Conservation (phyloP, 2,329 filamentous ascomycete species). For the Botrytis elliptica region DNA sequence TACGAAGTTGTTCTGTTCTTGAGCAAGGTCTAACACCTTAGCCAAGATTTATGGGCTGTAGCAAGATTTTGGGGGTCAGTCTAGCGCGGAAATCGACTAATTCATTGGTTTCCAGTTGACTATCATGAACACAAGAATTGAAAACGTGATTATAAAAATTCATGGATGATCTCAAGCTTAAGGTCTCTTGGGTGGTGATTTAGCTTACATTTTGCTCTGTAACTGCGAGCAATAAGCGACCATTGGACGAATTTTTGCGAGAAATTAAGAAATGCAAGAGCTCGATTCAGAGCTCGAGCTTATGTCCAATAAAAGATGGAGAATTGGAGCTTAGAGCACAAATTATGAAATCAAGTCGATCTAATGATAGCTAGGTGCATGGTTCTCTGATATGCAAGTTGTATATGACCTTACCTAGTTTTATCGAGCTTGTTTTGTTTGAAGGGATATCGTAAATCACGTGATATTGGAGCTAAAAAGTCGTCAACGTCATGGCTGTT, state of each 20-base stretch:
- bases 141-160: neutral
- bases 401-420: neutral
- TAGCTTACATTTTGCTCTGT: neutral
- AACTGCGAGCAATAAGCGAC: neutral
- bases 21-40: neutral
- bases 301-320: neutral
- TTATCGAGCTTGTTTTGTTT: neutral
- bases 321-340: neutral
- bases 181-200: neutral
- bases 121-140: neutral
- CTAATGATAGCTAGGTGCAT: neutral
- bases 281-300: neutral
- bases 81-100: constrained; percentile 1
- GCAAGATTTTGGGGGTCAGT: neutral
- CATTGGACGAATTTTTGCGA: neutral
- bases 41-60: neutral
- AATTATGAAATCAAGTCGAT: too few relatives aligned
- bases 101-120: neutral
- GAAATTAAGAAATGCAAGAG: neutral
- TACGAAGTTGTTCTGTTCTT: neutral
- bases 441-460: neutral
- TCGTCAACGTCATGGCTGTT: constrained; percentile 14
- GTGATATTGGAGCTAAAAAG: neutral
- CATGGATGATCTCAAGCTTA: neutral
- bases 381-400: neutral